A percentile compares a stretch with the other conserved stretches of the same genome.
phyloP scores from a whole-genome alignment of 164 flowering plant genomes.

The Aristolochia fimbriata region DNA sequence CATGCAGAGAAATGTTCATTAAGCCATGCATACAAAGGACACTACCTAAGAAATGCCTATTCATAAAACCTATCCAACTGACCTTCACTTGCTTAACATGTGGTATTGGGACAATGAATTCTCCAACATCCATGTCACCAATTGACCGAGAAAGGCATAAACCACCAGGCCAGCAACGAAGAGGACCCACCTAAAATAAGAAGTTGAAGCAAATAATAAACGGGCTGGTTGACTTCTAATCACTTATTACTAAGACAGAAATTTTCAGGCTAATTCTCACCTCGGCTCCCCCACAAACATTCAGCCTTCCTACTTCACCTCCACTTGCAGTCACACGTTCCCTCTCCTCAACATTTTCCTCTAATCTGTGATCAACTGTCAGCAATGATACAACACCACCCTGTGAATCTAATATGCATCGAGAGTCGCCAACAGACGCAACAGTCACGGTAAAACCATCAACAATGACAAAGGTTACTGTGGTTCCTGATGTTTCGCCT shows the following conservation, averaged over 20 bases:
- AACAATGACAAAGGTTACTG: slow-evolving; percentile 79
- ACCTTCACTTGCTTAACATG: slow-evolving; percentile 97
- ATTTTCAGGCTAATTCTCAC: slow-evolving; percentile 12
- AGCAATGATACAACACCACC: slow-evolving; percentile 70
- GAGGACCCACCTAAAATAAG: slow-evolving; percentile 63
- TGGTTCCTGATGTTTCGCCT: slow-evolving; percentile 91
- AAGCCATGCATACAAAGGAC: background rate
- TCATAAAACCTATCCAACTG: slow-evolving; percentile 9
- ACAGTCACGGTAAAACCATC: slow-evolving; percentile 88
- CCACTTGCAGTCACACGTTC: slow-evolving; percentile 91
- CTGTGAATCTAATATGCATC: slow-evolving; percentile 79
- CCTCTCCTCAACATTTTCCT: slow-evolving; percentile 86
- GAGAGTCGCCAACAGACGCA: slow-evolving; percentile 87
- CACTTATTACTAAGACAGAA: background rate
- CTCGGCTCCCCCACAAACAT: slow-evolving; percentile 71
- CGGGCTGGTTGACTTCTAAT: background rate
- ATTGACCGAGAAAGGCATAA: slow-evolving; percentile 88
- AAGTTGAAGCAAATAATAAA: slow-evolving; percentile 1
- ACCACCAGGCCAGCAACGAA: slow-evolving; percentile 97
- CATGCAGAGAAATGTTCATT: background rate
- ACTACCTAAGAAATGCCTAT: background rate
- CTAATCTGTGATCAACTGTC: slow-evolving; percentile 87
- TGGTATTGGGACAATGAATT: slow-evolving; percentile 80
- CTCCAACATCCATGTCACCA: slow-evolving; percentile 91
- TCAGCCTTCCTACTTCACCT: slow-evolving; percentile 88